A percentile compares a stretch with the other conserved stretches of the same genome.
Conservation (phyloP, 1,284 basidiomycete species). For the Cutaneotrichosporon sp. region DNA sequence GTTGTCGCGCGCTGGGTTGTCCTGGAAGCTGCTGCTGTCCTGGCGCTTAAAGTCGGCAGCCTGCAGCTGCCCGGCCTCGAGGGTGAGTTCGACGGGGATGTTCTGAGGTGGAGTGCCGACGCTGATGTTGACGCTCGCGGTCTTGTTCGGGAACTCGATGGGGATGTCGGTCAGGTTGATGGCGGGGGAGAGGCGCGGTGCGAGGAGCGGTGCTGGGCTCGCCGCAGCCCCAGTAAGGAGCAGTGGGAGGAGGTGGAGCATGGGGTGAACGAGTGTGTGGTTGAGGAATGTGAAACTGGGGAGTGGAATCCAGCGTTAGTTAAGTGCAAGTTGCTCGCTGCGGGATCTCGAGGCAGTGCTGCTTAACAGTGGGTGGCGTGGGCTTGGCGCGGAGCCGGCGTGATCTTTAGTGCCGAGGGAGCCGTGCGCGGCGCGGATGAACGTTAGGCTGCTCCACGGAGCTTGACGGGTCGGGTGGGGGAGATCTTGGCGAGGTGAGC, state of each 20-base stretch:
- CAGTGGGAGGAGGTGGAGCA: not conserved
- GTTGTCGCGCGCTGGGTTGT: not conserved
- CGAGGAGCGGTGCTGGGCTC: not conserved
- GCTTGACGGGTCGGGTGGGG: too few species aligned
- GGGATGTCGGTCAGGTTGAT: not conserved
- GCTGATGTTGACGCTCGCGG: not conserved
- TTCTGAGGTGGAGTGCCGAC: not conserved
- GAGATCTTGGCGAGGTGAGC: too few species aligned
- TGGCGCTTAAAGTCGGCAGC: not conserved
- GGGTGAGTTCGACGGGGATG: not conserved
- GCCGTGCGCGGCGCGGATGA: too few species aligned
- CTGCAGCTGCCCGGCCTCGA: not conserved
- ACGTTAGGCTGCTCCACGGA: too few species aligned
- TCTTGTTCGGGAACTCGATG: not conserved
- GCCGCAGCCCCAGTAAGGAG: not conserved
- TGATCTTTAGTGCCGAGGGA: too few species aligned
- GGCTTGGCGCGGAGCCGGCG: too few species aligned
- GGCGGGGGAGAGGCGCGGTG: not conserved
- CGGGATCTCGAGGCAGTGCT: too few species aligned
- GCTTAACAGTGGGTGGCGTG: too few species aligned
- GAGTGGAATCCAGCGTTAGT: not conserved
- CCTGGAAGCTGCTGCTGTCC: not conserved
- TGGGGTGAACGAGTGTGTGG: not conserved
- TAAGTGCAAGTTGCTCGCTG: constrained; percentile 9
- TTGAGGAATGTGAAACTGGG: not conserved